Evolutionary conservation across 139 green algal genomes (phyloP).

Genomic region (Tetraselmis chui): DNA sequence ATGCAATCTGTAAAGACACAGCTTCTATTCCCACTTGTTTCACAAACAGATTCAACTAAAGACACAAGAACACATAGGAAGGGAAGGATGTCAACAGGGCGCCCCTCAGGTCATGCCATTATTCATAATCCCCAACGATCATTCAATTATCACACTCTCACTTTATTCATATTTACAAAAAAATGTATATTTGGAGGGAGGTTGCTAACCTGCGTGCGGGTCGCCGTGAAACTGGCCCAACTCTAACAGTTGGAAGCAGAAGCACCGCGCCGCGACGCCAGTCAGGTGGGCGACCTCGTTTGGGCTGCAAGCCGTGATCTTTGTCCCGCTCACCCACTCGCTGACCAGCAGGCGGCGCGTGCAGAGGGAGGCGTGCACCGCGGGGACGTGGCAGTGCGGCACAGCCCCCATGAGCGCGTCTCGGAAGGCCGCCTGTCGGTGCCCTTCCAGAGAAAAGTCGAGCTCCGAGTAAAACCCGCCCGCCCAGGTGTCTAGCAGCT

Average conservation of each 20-base stretch:
- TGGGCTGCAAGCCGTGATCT: background rate
- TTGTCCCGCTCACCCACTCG: background rate
- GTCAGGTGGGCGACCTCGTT: background rate
- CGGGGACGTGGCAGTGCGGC: constrained; percentile 1
- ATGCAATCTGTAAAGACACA: too few species aligned
- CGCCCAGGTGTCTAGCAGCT: constrained; percentile 4
- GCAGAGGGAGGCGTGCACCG: background rate
- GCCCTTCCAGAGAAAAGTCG: constrained; percentile 9
- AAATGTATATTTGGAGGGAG: too few species aligned
- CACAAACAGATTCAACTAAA: too few species aligned
- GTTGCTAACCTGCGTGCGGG: background rate
- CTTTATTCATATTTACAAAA: too few species aligned
- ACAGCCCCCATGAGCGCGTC: background rate
- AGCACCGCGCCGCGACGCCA: constrained; percentile 1
- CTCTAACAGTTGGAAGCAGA: constrained; percentile 7
- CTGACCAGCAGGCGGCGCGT: background rate
- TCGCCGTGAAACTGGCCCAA: constrained; percentile 11
- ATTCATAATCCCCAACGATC: too few species aligned
- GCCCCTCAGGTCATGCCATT: too few species aligned
- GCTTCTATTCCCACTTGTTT: too few species aligned
- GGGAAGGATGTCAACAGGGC: too few species aligned
- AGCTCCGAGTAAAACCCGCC: constrained; percentile 12
- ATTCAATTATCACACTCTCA: too few species aligned
- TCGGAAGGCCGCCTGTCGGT: background rate
- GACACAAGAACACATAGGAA: too few species aligned